Evolutionary conservation across 129 eudicot species (phyloP), one percentile per base, ranked within the genome.

Genomic region (Tagetes erecta): DNA sequence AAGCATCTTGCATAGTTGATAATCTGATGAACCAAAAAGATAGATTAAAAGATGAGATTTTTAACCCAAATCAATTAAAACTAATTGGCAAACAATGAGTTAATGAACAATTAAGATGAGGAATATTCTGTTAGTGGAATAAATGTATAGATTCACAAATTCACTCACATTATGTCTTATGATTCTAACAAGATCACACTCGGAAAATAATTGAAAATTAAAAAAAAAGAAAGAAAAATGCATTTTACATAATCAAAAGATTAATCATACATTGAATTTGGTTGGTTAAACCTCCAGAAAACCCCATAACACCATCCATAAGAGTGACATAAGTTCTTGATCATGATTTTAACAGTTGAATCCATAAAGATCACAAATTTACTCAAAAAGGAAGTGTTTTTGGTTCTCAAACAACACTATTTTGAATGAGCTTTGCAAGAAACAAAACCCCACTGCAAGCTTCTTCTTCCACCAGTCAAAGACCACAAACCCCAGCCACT

Each of bases 271-370:
- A 91, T 67, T 41, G 89, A 80, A 79, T 88, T 88, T 75, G 67
- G 66, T 10, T 82, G 96, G 88, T 90, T 91, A 88, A 86, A 88
- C 56, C 90, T 77, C 99, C 99, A 94, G 76, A 94, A 86, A 83
- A 88, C 88, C 58, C 89, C 97, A 86, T 90, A 94, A 78, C 89
- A 88, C 97, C 99, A 94, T 72, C 99, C 99, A 85, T 78, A 68
- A 71, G 67, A 78, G 74, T 71, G 67, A 41, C 93, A 94, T 20
- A 94, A 82, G 72, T 52, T 82, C 87, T 81, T 86, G 71, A 94
- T 87, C 51, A 64, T 81, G 41, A 85, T 78, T 42, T 76, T 71
- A 34, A 86, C 38, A 78, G 67, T 31, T 46, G 89, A 87, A 73
- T 83, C 84, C 44, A 74, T 70, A 10, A 49, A 71, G 52, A 59